Base-by-base conservation (phyloP, 306 rosid species). In the Trifolium pratense region DNA sequence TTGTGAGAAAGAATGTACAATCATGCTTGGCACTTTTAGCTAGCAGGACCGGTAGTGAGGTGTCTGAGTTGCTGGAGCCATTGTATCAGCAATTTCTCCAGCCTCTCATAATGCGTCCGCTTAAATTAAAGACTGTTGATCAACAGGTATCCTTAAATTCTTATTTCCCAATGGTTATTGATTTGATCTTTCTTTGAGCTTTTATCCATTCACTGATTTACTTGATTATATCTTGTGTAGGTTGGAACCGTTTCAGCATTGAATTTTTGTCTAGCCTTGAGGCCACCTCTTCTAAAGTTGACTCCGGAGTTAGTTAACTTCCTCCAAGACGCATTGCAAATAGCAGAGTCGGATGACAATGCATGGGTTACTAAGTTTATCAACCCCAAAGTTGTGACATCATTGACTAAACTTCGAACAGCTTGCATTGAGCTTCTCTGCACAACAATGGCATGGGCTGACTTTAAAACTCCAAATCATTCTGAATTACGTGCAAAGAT, bases 371-470 rank as follows among this genome's bases (percentile, higher is more conserved):
- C 91, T 72, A 95, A 95, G 91, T 83, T 80, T 83, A 88, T 91
- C 87, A 95, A 90, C 88, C 93, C 97, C 26, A 95, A 91, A 84
- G 88, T 95, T 34, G 87, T 96, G 32, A 90, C 99, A 32, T 95
- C 99, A 20, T 73, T 91, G 80, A 91, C 89, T 69, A 95, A 90
- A 82, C 99, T 95, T 63, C 89, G 93, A 76, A 95, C 97, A 48
- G 97, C 96, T 66, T 91, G 99, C 89, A 95, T 95, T 65, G 99
- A 95, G 85, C 81, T 95, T 70, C 91, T 95, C 48, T 95, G 99
- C 79, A 95, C 99, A 29, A 87, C 99, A 14, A 95, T 95, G 97
- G 97, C 99, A 21, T 95, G 99, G 99, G 90, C 97, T 78, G 99
- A 95, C 76, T 95, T 95, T 77, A 90, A 86, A 84, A 88, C 99